Evolutionary conservation across 306 rosid genomes (phyloP).

Genomic region (Corylus americana): DNA sequence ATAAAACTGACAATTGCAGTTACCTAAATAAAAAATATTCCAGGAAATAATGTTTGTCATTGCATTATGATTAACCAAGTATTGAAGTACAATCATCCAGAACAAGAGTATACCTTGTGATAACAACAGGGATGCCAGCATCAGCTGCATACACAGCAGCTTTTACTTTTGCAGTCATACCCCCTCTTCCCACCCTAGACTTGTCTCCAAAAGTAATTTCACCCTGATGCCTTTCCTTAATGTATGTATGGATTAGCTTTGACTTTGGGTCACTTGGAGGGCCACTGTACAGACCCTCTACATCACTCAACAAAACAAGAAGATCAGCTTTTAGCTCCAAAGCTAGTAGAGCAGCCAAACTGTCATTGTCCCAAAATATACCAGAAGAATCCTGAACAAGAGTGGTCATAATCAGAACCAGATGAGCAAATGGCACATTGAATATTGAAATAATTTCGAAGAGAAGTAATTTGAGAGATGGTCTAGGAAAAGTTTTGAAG

Average conservation of each 20-base stretch:
- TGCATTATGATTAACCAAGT: conserved; percentile 2
- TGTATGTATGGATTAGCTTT: conserved; percentile 84
- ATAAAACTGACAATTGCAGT: not conserved
- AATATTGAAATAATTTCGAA: conserved; percentile 6
- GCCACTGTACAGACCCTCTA: conserved; percentile 92
- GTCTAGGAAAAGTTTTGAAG: conserved; percentile 9
- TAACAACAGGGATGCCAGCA: conserved; percentile 95
- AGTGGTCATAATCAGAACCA: conserved; percentile 13
- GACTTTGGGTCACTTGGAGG: conserved; percentile 97
- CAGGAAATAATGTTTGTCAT: not conserved
- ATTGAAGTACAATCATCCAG: not conserved
- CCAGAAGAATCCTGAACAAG: conserved; percentile 89
- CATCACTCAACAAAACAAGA: conserved; percentile 93
- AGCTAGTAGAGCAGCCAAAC: conserved; percentile 95
- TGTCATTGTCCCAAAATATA: conserved; percentile 99
- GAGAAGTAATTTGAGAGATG: not conserved
- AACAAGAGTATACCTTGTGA: conserved; percentile 65
- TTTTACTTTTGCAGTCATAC: conserved; percentile 98
- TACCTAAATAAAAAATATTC: not conserved
- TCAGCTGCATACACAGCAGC: conserved; percentile 88
- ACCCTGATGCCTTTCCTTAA: conserved; percentile 83
- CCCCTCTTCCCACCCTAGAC: conserved; percentile 98
- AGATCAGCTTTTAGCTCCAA: conserved; percentile 96
- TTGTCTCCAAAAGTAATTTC: conserved; percentile 98
- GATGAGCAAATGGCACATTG: conserved; percentile 10